Conservation (phyloP, 2,329 filamentous ascomycete species). For the Chaetoscypha palmicola region DNA sequence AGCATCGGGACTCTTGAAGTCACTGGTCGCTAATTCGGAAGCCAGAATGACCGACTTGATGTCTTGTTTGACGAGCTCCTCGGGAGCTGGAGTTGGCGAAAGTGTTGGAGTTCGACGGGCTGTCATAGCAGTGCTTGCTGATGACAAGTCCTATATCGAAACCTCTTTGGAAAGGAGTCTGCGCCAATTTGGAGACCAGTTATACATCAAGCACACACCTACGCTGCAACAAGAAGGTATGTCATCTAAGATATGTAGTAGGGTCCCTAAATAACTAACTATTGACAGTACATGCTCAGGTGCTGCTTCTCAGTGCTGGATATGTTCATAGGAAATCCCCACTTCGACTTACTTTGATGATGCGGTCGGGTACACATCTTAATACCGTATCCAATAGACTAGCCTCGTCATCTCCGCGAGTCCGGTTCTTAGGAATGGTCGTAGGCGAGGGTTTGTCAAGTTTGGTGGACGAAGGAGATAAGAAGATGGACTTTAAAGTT, state of each 20-base stretch:
- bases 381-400: constrained; percentile 80
- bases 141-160: constrained; percentile 44
- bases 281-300: constrained; percentile 66
- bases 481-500: constrained; percentile 74
- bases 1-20: constrained; percentile 49
- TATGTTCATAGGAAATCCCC: constrained; percentile 63
- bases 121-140: constrained; percentile 50
- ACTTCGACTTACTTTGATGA: constrained; percentile 58
- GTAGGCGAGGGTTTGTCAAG: constrained; percentile 67
- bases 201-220: constrained; percentile 81
- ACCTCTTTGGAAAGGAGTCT: constrained; percentile 61
- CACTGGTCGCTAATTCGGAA: constrained; percentile 41
- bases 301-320: constrained; percentile 69
- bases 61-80: constrained; percentile 57
- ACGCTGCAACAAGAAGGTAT: constrained; percentile 83
- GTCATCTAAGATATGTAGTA: too few relatives aligned
- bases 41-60: constrained; percentile 47
- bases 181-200: constrained; percentile 70
- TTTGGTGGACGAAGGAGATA: constrained; percentile 56
- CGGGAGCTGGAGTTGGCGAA: constrained; percentile 58
- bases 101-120: constrained; percentile 61
- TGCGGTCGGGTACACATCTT: constrained; percentile 67
- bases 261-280: constrained; percentile 18
- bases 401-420: constrained; percentile 63
- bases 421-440: constrained; percentile 80